phyloP scores from a whole-genome alignment of 345 rosid species.

The Gynandropsis gynandra region DNA sequence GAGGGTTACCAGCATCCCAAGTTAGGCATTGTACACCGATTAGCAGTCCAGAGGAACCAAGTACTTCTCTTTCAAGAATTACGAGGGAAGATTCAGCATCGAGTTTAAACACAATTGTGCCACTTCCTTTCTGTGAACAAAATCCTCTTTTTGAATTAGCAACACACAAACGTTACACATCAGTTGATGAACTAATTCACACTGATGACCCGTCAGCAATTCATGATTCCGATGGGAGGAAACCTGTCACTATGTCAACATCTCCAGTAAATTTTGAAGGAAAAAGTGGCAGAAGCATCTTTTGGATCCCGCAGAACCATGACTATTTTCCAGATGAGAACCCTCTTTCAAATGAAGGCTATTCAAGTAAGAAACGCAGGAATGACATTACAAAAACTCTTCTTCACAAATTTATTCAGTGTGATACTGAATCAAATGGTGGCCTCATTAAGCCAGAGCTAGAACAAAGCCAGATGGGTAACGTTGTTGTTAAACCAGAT shows the following conservation, averaged over 20 bases:
- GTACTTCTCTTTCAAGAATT: constrained; percentile 34
- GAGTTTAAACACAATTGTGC: constrained; percentile 28
- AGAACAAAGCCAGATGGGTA: constrained; percentile 26
- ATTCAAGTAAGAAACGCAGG: constrained; percentile 13
- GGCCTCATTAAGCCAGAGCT: constrained; percentile 16
- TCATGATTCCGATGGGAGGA: constrained; percentile 18
- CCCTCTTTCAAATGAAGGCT: too few species aligned
- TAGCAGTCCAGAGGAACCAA: constrained; percentile 55
- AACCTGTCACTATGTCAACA: constrained; percentile 27
- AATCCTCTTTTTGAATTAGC: constrained; percentile 58
- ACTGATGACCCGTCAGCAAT: constrained; percentile 17
- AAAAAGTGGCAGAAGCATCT: constrained; percentile 22
- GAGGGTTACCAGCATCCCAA: constrained; percentile 24
- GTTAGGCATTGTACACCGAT: constrained; percentile 61
- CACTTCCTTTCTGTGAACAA: constrained; percentile 37
- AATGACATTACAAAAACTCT: constrained; percentile 32
- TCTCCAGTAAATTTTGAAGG: constrained; percentile 16
- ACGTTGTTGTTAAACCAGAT: constrained; percentile 27
- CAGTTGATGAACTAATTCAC: constrained; percentile 17
- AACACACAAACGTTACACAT: constrained; percentile 22
- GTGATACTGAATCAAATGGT: constrained; percentile 33
- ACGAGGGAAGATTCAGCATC: constrained; percentile 27
- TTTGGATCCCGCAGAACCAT: constrained; percentile 47
- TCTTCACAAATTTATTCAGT: constrained; percentile 42
- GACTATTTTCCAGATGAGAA: constrained; percentile 23